A percentile compares a stretch with the other conserved stretches of the same genome.
These are phyloP conservation scores for Hirschioporus abietinus DNA, from an alignment of 768 basidiomycete species.

Conservation along the genomic window DNA sequence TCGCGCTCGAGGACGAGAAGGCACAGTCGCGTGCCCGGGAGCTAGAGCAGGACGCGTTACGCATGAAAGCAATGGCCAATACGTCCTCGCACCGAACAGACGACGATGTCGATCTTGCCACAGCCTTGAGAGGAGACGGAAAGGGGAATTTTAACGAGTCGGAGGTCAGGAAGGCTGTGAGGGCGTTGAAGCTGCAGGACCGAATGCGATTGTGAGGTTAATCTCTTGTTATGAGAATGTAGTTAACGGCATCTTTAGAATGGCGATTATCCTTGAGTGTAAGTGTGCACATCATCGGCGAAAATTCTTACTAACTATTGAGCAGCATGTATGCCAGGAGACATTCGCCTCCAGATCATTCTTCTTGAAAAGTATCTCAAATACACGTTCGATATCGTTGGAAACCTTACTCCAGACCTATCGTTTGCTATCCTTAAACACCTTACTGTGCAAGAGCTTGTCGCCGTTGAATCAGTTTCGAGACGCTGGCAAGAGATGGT, in stretches of 20 bases:
- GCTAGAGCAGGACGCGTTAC: conserved; percentile 17
- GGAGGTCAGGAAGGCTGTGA: conserved; percentile 60
- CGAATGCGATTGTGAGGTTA: conserved; percentile 66
- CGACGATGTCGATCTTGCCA: conserved; percentile 44
- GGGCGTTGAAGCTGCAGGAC: conserved; percentile 58
- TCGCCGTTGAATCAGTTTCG: conserved; percentile 38
- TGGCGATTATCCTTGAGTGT: conserved; percentile 61
- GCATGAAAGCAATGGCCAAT: conserved; percentile 1
- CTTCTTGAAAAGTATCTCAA: conserved; percentile 79
- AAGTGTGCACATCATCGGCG: conserved; percentile 15
- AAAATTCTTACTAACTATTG: conserved; percentile 7
- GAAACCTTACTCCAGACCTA: conserved; percentile 61
- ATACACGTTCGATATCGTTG: conserved; percentile 79
- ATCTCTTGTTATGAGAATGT: conserved; percentile 1
- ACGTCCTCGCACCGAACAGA: conserved; percentile 12
- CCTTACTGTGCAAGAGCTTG: conserved; percentile 54
- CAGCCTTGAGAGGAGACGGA: conserved; percentile 41
- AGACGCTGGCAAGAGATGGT: conserved; percentile 40
- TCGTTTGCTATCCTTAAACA: conserved; percentile 57
- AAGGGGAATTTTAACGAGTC: conserved; percentile 62
- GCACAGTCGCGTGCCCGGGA: conserved; percentile 13
- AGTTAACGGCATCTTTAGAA: conserved; percentile 29
- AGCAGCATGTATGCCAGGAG: conserved; percentile 74
- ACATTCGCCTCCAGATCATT: conserved; percentile 78
- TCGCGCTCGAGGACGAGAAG: conserved; percentile 28